Conservation (phyloP, 495 filamentous ascomycete species). For the Lichenothelia convexa region DNA sequence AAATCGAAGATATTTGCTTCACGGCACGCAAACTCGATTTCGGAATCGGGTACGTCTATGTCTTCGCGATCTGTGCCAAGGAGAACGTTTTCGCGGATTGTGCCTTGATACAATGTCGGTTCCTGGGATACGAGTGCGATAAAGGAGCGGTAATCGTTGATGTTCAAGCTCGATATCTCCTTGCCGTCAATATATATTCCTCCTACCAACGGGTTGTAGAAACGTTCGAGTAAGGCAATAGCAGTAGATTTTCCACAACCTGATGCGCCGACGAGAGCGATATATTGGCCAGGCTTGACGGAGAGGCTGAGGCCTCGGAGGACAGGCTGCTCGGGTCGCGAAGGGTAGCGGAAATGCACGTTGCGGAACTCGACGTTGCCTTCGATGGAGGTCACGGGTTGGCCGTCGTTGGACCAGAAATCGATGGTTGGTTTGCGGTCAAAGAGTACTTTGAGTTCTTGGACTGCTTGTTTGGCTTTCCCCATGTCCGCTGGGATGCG, state of each 20-base stretch:
- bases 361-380: background rate
- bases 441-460: background rate
- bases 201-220: conserved; percentile 15
- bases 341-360: background rate
- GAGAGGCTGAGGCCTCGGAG: conserved; percentile 1
- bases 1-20: conserved; percentile 39
- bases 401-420: background rate
- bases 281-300: conserved; percentile 15
- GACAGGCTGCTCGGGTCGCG: background rate
- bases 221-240: conserved; percentile 16
- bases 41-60: background rate
- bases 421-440: background rate
- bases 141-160: background rate
- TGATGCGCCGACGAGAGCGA: conserved; percentile 16
- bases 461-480: background rate
- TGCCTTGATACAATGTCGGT: conserved; percentile 4
- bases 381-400: background rate
- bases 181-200: conserved; percentile 11
- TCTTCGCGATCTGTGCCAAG: conserved; percentile 1
- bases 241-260: conserved; percentile 18
- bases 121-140: conserved; percentile 3
- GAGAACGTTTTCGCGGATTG: conserved; percentile 4
- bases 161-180: background rate
- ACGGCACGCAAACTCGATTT: conserved; percentile 21
- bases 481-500: background rate